These are phyloP conservation scores for Mycena haematopus DNA, from an alignment of 768 basidiomycete species.

Conservation along the genomic window DNA sequence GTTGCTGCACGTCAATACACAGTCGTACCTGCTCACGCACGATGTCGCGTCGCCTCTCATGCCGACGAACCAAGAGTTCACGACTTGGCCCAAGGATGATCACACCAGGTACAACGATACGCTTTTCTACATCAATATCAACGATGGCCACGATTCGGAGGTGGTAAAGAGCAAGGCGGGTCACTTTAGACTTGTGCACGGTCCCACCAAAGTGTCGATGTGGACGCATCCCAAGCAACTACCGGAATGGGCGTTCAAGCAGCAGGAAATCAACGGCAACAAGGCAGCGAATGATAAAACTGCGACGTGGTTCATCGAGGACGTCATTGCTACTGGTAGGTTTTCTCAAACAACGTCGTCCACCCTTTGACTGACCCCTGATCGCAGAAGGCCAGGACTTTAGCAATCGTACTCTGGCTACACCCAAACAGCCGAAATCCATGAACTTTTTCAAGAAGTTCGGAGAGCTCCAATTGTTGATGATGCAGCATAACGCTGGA, in stretches of 20 bases:
- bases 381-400: constrained; percentile 59
- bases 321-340: constrained; percentile 80
- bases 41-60: constrained; percentile 97
- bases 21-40: constrained; percentile 87
- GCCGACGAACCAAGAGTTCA: constrained; percentile 99
- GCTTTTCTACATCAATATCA: constrained; percentile 78
- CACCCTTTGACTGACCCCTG: constrained; percentile 20
- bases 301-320: constrained; percentile 89
- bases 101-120: constrained; percentile 85
- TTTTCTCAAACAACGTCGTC: constrained; percentile 4
- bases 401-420: constrained; percentile 58
- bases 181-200: constrained; percentile 89
- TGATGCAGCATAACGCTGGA: constrained; percentile 99
- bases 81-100: constrained; percentile 87
- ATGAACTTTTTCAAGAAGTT: constrained; percentile 97
- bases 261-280: constrained; percentile 98
- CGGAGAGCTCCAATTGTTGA: constrained; percentile 88
- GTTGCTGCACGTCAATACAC: constrained; percentile 85
- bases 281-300: constrained; percentile 86
- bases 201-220: constrained; percentile 88
- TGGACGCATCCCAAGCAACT: constrained; percentile 89
- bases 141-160: constrained; percentile 77
- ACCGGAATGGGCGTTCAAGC: constrained; percentile 97
- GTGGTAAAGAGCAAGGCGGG: constrained; percentile 94
- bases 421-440: constrained; percentile 73